These are phyloP conservation scores for Salix udensis DNA, from an alignment of 345 rosid species.

Conservation along the genomic window DNA sequence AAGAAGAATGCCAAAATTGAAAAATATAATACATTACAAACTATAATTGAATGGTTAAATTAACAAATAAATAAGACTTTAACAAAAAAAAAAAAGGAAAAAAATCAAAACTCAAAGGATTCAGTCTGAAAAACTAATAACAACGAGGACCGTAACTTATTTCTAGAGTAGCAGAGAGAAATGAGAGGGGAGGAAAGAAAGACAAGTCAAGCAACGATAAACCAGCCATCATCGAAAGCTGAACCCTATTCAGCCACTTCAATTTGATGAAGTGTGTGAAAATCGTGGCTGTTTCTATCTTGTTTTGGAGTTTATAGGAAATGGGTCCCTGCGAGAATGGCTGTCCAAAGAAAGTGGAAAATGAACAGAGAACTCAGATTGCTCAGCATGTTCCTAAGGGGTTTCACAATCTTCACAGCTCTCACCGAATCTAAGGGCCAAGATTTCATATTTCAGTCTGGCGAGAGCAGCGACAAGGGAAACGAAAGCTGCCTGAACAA, in stretches of 20 bases:
- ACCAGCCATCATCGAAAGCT: no score
- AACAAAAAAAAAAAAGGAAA: no score
- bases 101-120: no score
- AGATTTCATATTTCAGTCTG: constrained; percentile 43
- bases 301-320: constrained; percentile 36
- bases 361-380: constrained; percentile 41
- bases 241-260: constrained; percentile 29
- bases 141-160: no score
- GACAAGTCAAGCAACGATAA: no score
- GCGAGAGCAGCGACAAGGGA: constrained; percentile 21
- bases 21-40: no score
- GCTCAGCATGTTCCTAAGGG: constrained; percentile 50
- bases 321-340: constrained; percentile 41
- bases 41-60: no score
- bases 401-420: constrained; percentile 50
- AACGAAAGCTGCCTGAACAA: constrained; percentile 8
- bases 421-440: constrained; percentile 45
- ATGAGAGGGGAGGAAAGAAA: no score
- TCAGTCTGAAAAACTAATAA: no score
- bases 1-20: no score
- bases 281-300: constrained; percentile 26
- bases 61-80: no score
- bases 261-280: constrained; percentile 38
- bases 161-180: no score
- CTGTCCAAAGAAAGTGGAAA: constrained; percentile 19